Base-by-base conservation (phyloP, 805 yeast species). In the Hanseniaspora hatyaiensis region DNA sequence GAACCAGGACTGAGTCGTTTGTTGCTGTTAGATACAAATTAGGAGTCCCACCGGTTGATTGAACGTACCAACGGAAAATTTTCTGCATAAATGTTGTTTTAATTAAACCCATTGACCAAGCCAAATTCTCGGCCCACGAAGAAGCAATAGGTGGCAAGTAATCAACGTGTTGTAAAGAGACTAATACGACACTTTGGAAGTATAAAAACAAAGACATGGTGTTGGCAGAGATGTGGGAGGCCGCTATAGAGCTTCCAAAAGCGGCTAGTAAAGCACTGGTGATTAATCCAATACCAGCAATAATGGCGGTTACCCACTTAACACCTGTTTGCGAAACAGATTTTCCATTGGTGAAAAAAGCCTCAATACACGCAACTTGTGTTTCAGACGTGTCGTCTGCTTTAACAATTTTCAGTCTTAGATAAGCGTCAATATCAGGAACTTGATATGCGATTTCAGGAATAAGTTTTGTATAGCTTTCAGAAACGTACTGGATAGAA, bases 71-170 rank as follows among this genome's bases (percentile, higher is more conserved):
- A 56, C 89, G 69, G 62, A 83, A 80, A 52, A 83, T 79, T 51
- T 76, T 67, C 64, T 88, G 95, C 95, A 88, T 83, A 60, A 87
- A 88, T 2, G 59, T 57, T 34, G 82, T 74, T 60, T 80, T 70
- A 55, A 88, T 84, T 51, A 88, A 70, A 2, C 96, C 96, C 82
- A 88, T 83, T 1, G 95, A 84, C 96, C 96, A 88, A 24, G 86
- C 87, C 58, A 88, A 69, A 59, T 88, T 87, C 62, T 84, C 94
- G 6, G 87, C 70, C 96, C 96, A 88, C 8, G 95, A 78, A 11
- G 82, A 73, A 8, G 95, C 96, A 57, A 88, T 85, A 15, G 96
- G 96, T 8, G 96, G 96, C 4, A 84, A 80, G 50, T 81, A 70
- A 57, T 80, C 85, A 40, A 86, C 95, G 52, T 82, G 81, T 61